phyloP scores from a whole-genome alignment of 2,329 filamentous ascomycete species.

The Ampelomyces quisqualis region DNA sequence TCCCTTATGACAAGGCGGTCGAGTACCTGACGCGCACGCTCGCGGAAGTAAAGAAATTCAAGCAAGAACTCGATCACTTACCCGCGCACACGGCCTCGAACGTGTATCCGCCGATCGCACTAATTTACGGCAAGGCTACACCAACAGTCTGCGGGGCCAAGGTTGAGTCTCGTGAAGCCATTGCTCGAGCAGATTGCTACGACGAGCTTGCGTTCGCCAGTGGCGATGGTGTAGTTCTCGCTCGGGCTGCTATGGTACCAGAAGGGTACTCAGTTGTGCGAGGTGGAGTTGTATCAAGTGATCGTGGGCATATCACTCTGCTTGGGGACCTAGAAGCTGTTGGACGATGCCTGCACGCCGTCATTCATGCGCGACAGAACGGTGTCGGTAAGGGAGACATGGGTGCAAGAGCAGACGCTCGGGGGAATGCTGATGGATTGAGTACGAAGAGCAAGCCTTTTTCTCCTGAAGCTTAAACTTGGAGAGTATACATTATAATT shows the following conservation, averaged over 20 bases:
- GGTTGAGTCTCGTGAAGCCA: constrained; percentile 70
- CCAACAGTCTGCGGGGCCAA: constrained; percentile 83
- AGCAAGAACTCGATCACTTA: constrained; percentile 67
- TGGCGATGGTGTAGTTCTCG: constrained; percentile 86
- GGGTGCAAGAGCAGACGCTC: too few relatives aligned
- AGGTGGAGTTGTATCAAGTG: constrained; percentile 74
- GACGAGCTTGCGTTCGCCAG: constrained; percentile 83
- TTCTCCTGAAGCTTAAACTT: too few relatives aligned
- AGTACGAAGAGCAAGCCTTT: too few relatives aligned
- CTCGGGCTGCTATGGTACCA: constrained; percentile 81
- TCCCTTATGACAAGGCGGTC: constrained; percentile 57
- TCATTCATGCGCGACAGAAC: constrained; percentile 67
- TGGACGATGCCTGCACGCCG: constrained; percentile 68
- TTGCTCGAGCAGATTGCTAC: constrained; percentile 74
- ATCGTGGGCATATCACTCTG: constrained; percentile 83
- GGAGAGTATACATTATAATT: too few relatives aligned
- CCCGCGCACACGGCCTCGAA: constrained; percentile 64
- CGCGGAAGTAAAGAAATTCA: constrained; percentile 70
- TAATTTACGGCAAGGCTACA: constrained; percentile 83
- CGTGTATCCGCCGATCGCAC: constrained; percentile 74
- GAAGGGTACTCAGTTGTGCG: constrained; percentile 72
- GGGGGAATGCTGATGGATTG: too few relatives aligned
- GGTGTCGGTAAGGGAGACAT: constrained; percentile 71
- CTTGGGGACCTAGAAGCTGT: constrained; percentile 82
- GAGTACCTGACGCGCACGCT: constrained; percentile 76